A percentile compares a stretch with the other conserved stretches of the same genome.
phyloP scores from a whole-genome alignment of 345 rosid genomes.

The Passiflora organensis region DNA sequence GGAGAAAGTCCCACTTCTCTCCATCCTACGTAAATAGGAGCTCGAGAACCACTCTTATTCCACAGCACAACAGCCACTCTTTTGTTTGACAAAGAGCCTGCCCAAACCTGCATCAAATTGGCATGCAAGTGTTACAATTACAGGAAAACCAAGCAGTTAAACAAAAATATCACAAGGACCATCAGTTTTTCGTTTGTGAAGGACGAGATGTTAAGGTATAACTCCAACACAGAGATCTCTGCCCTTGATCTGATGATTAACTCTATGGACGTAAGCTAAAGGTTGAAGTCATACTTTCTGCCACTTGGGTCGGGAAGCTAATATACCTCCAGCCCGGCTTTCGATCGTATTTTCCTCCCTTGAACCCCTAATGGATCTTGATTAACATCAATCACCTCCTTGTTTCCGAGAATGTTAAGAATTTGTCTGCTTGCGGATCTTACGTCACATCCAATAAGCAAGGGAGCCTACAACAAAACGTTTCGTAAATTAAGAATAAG shows the following conservation, averaged over 20 bases:
- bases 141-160: too few species aligned
- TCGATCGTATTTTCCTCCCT: conserved; percentile 20
- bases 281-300: too few species aligned
- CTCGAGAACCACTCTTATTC: conserved; percentile 14
- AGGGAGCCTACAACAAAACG: conserved; percentile 18
- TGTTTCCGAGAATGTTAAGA: conserved; percentile 14
- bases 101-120: conserved; percentile 20
- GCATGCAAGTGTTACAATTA: too few species aligned
- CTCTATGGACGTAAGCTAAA: too few species aligned
- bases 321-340: conserved; percentile 22
- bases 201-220: too few species aligned
- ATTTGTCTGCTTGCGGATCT: conserved; percentile 9
- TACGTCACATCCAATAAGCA: conserved; percentile 24
- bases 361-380: conserved; percentile 24
- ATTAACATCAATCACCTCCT: conserved; percentile 22
- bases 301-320: too few species aligned
- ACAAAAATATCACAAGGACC: too few species aligned
- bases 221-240: too few species aligned
- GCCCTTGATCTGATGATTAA: too few species aligned
- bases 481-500: background rate
- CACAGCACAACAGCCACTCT: conserved; percentile 16
- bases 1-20: conserved; percentile 21
- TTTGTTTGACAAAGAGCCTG: conserved; percentile 17
- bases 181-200: too few species aligned
- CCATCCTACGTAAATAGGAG: conserved; percentile 16